A percentile compares a stretch with the other conserved stretches of the same genome.
Evolutionary conservation across 768 basidiomycete species (phyloP).

Genomic region (Ramaria sp.): DNA sequence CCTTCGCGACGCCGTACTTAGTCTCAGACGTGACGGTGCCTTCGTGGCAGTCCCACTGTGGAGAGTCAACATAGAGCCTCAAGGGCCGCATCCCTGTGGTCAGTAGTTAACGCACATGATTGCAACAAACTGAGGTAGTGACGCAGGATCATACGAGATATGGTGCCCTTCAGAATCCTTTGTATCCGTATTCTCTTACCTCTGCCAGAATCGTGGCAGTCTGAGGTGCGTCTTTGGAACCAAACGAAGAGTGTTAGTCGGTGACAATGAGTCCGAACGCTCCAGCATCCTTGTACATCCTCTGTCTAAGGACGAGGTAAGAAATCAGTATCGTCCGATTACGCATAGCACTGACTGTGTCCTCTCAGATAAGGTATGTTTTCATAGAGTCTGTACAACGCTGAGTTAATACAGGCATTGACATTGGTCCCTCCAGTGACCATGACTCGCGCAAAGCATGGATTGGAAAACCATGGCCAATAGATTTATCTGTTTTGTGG

Average conservation of each 20-base stretch:
- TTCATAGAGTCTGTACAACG: too few species aligned
- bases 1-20: slow-evolving; percentile 60
- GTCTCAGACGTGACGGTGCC: slow-evolving; percentile 61
- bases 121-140: too few species aligned
- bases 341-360: too few species aligned
- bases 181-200: slow-evolving; percentile 63
- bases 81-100: slow-evolving; percentile 73
- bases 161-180: slow-evolving; percentile 74
- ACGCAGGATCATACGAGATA: slow-evolving; percentile 66
- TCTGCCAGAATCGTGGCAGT: slow-evolving; percentile 53
- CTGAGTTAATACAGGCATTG: too few species aligned
- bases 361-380: too few species aligned
- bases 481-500: slow-evolving; percentile 50
- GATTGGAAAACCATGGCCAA: slow-evolving; percentile 61
- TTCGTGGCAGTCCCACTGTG: slow-evolving; percentile 72
- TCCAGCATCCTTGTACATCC: slow-evolving; percentile 64
- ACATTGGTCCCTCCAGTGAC: too few species aligned
- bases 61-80: slow-evolving; percentile 56
- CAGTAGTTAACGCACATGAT: too few species aligned
- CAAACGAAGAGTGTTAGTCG: not conserved
- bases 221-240: slow-evolving; percentile 38
- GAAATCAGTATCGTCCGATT: slow-evolving; percentile 14
- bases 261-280: not conserved
- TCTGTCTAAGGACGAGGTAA: slow-evolving; percentile 56
- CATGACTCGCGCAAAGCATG: slow-evolving; percentile 62